Evolutionary conservation across 768 basidiomycete species (phyloP), one percentile per base, ranked within the genome.

Genomic region (Collybiopsis luxurians): DNA sequence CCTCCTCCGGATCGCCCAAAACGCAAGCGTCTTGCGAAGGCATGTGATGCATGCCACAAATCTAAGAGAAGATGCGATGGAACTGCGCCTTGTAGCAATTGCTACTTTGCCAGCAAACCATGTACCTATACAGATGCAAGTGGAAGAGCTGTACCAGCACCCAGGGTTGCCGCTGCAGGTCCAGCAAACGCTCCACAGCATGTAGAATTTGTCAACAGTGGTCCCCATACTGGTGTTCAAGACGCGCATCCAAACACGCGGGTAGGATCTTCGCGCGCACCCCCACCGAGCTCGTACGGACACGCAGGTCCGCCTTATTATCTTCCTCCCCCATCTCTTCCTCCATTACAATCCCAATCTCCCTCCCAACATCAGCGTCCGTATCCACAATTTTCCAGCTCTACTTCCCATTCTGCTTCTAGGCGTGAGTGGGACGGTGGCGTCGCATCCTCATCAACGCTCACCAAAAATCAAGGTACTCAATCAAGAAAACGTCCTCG

Each of bases 1-100:
- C 43, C 42, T 28, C 40, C 51, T 75, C 53, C 53, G 19, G 42
- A 54, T 23, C 53, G 53, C 21, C 53, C 77, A 46, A 83, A 83
- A 64, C 75, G 81, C 61, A 83, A 82, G 67, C 73, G 81, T 48
- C 77, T 83, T 15, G 78, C 80, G 62, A 81, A 81, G 79, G 80
- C 90, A 48, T 92, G 90, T 71, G 87, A 90, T 70, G 86, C 87
- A 53, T 92, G 90, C 68, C 91, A 92, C 67, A 90, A 88, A 69
- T 86, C 84, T 72, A 92, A 92, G 67, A 83, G 90, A 52, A 44
- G 31, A 19, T 54, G 52, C 51, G 21, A 63, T 53, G 59, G 53
- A 64, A 47, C 69, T 89, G 87, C 86, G 10, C 89, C 88, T 5
- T 92, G 90, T 65, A 88, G 87, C 69, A 92, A 92, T 66, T 92